A percentile compares a stretch with the other conserved stretches of the same genome.
Conservation (phyloP, 2,329 filamentous ascomycete genomes). For the Blastomyces emzantsi region DNA sequence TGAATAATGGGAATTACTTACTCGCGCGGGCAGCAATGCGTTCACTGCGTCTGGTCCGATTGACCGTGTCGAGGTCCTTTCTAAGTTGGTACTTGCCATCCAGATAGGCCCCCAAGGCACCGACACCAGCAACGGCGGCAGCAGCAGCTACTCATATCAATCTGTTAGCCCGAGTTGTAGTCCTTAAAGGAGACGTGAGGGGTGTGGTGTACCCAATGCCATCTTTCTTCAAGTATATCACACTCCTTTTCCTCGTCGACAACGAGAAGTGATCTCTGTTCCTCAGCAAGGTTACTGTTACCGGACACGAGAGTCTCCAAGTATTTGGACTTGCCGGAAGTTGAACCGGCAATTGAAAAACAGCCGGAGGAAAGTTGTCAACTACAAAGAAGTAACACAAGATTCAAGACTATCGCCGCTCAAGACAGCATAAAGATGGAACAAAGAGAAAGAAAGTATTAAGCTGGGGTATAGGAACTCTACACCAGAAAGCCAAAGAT, state of each 20-base stretch:
- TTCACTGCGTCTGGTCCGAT: conserved; percentile 34
- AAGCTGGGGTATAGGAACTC: not conserved
- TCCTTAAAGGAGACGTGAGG: not conserved
- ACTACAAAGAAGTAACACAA: not conserved
- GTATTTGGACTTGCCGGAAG: not conserved
- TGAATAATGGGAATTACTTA: not conserved
- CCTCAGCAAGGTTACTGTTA: not conserved
- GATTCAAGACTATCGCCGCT: not conserved
- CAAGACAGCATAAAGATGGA: not conserved
- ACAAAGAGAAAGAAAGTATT: not conserved
- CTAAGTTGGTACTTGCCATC: conserved; percentile 60
- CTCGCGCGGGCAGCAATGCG: conserved; percentile 33
- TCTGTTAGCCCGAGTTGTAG: not conserved
- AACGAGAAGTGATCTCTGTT: not conserved
- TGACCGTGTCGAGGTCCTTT: conserved; percentile 50
- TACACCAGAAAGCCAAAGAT: not conserved
- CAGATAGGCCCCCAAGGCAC: conserved; percentile 49
- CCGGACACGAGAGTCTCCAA: not conserved
- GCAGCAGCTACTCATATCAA: conserved; percentile 14
- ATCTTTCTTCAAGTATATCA: not conserved
- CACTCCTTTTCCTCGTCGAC: not conserved
- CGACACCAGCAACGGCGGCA: conserved; percentile 25
- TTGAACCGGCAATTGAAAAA: not conserved
- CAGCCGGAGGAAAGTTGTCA: not conserved
- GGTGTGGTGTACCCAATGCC: conserved; percentile 11